Conservation (phyloP, 2,329 filamentous ascomycete genomes). For the Fusarium sp. region DNA sequence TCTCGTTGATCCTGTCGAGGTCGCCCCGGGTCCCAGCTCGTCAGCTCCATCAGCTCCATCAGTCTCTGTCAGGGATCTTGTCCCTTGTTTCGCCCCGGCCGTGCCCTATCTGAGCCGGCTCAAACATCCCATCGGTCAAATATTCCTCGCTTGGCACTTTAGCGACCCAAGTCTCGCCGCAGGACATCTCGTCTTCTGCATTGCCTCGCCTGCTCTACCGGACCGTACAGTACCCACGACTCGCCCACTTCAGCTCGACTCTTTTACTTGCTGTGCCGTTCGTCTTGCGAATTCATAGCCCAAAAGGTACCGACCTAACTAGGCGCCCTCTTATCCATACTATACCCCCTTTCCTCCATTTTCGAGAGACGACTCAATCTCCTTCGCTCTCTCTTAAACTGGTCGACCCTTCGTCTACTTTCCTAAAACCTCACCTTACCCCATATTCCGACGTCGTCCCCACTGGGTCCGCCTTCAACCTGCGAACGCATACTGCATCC, state of each 20-base stretch:
- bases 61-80: conserved; percentile 37
- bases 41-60: conserved; percentile 37
- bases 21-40: conserved; percentile 24
- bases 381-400: conserved; percentile 3
- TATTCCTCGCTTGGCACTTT: conserved; percentile 42
- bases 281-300: conserved; percentile 14
- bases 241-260: conserved; percentile 9
- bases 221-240: conserved; percentile 1
- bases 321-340: conserved; percentile 7
- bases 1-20: conserved; percentile 34
- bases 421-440: conserved; percentile 34
- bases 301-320: conserved; percentile 14
- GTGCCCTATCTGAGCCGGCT: conserved; percentile 38
- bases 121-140: conserved; percentile 44
- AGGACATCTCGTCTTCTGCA: conserved; percentile 28
- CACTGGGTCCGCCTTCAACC: conserved; percentile 39
- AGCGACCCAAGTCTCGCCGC: conserved; percentile 34
- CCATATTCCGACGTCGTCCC: conserved; percentile 41
- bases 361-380: conserved; percentile 10
- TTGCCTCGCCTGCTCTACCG: conserved; percentile 7
- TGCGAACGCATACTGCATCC: conserved; percentile 18
- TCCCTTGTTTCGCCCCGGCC: conserved; percentile 43
- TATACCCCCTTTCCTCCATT: conserved; percentile 12
- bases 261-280: conserved; percentile 14
- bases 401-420: conserved; percentile 14